Base-by-base conservation (phyloP, 2,329 filamentous ascomycete species). In the Talaromyces sp. region DNA sequence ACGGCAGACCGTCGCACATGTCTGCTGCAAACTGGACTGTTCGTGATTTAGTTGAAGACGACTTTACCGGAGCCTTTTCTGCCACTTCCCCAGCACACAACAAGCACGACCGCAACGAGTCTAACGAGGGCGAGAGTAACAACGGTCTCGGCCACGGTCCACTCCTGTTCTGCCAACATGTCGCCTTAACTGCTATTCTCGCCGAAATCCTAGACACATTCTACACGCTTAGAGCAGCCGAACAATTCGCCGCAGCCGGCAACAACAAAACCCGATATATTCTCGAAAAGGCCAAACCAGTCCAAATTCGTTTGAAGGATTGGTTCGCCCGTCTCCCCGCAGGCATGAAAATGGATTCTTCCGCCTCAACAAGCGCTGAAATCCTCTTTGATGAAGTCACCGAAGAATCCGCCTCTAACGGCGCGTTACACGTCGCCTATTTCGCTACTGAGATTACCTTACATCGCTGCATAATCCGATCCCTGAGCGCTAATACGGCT, bases 381-480 rank as follows among this genome's bases (percentile, higher is more conserved):
- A 57, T 56, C 13, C 50, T 60, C 13, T 54, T 58, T 66, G 66
- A 73, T 70, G 63, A 69, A 68, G 60, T 71, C 67, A 58, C 71
- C 70, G 60, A 78, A 67, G 70, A 75, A 61, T 69, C 68, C 39
- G 67, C 74, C 60, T 68, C 74, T 63, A 73, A 74, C 53, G 89
- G 89, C 15, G 93, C 91, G 67, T 82, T 97, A 10, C 92, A 97
- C 72, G 82, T 97, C 53, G 91, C 88, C 55, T 97, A 97, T 75
- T 96, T 96, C 68, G 91, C 92, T 1, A 91, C 91, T 2, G 92
- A 97, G 75, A 97, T 97, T 68, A 94, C 89, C 0, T 86, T 97
- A 21, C 92, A 97, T 71, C 85, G 92, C 9, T 89, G 89, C 66
- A 96, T 96, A 67, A 89, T 97, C 60, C 87, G 91, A 53, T 92